Base-by-base conservation (phyloP, 805 yeast species). In the Myxozyma mucilagina region DNA sequence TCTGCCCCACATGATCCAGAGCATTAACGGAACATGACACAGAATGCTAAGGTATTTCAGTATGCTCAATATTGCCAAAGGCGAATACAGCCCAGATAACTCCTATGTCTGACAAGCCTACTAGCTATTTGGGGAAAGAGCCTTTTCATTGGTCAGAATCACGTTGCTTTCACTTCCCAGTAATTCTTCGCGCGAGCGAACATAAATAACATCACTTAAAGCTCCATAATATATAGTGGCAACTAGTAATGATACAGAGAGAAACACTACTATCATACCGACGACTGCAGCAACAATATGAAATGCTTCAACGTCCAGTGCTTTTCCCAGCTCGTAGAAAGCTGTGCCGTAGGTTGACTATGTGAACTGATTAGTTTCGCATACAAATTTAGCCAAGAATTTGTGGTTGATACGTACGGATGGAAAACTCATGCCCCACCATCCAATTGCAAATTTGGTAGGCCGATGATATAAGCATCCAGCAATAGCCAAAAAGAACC, bases 381-480 rank as follows among this genome's bases (percentile, higher is more conserved):
- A 13, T 41, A 3, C 11, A n/a, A 20, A 3, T 2, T 4, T 31
- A 18, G 4, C 29, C 11, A 4, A 32, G 4, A 24, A 24, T 4
- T 24, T 4, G 29, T 24, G 16, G 39, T n/a, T 4, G 24, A 47
- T 9, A 47, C 51, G 31, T 32, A 47, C 51, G 13, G 57, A 41
- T 10, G 57, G 57, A 31, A 53, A 53, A 34, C 49, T 42, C 57
- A 53, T 53, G 14, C 57, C 57, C 57, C 57, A 53, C 57, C 57
- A 53, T 6, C 31, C 44, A 9, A 53, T 53, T 11, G 57, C 14
- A 36, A 42, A 53, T 14, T 14, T 34, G 13, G 35, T 43, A 8
- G 57, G 57, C 3, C 57, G 49, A 9, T 16, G 35, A 44, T 43
- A 53, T 6, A 53, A 16, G 32, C 50, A 53, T 18, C 49, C 47